Base-by-base conservation (phyloP, 345 rosid genomes). In the Eutrema japonicum region DNA sequence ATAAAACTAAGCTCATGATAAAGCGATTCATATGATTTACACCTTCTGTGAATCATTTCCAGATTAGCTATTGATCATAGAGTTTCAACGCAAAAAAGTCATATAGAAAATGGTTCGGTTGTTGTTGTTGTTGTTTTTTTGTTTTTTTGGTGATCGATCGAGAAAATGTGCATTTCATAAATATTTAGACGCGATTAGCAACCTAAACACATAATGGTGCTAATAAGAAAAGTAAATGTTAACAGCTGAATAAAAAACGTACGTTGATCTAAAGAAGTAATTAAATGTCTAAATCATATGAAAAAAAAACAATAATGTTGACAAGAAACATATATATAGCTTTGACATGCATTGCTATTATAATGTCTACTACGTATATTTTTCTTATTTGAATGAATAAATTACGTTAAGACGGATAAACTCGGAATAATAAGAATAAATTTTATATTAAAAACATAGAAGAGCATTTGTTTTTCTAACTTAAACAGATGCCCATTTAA, bases 281-380 rank as follows among this genome's bases (percentile, higher is more conserved):
- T 10, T 10, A 37, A 37, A 37, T 43, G 10, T 14, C 8, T 14
- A 58, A 30, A 61, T 51, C 68, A 50, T 12, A 49, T 38, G 75
- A 49, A n/a, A 40, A 32, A 18, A 40, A 35, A 61, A 50, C 52
- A 43, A 53, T 41, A 51, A 7, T 51, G 62, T 16, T 51, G 18
- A 42, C 32, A 72, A 62, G 26, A 48, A 49, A 41, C 8, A 49
- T 8, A 71, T 26, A 47, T 11, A 13, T 10, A 50, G 60, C 69
- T 54, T 63, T 52, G 62, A 63, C 64, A 53, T 63, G 37, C 50
- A 27, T 14, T n/a, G 4, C 4, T 52, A 63, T 8, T 2, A 32
- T 11, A 62, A 32, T 40, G 52, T 50, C 2, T 16, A 40, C 12
- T 10, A 38, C 54, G 49, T 16, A 48, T 47, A 32, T 3, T 37